Conservation (phyloP, 139 green algal genomes). For the Diplosphaera chodatii region DNA sequence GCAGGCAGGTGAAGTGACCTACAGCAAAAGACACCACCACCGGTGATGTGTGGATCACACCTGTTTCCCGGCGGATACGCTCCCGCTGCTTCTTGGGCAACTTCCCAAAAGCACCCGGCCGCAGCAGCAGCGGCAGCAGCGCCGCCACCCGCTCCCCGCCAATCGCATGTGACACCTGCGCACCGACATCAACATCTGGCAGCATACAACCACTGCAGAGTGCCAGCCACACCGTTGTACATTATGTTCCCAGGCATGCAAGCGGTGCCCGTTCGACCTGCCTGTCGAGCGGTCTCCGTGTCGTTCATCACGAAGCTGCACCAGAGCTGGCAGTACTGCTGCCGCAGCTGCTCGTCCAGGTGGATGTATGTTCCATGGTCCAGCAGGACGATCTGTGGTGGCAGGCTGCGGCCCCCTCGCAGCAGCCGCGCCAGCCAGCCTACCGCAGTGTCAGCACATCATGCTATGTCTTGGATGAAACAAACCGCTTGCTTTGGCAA, state of each 20-base stretch:
- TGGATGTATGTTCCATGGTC: slow-evolving; percentile 81
- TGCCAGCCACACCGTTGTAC: too few species aligned
- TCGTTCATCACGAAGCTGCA: slow-evolving; percentile 36
- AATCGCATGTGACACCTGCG: not conserved
- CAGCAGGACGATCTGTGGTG: slow-evolving; percentile 76
- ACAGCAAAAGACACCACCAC: too few species aligned
- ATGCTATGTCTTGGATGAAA: too few species aligned
- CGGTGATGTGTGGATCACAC: too few species aligned
- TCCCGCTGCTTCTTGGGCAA: not conserved
- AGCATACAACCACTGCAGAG: too few species aligned
- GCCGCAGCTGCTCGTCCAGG: slow-evolving; percentile 44
- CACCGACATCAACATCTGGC: too few species aligned
- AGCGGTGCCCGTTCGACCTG: too few species aligned
- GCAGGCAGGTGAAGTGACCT: too few species aligned
- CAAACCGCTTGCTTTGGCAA: too few species aligned
- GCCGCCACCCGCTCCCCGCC: slow-evolving; percentile 37
- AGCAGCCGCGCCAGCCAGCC: slow-evolving; percentile 34
- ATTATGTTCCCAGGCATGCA: too few species aligned
- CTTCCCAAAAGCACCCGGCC: slow-evolving; percentile 33
- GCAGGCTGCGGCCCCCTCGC: slow-evolving; percentile 24
- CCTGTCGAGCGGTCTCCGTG: slow-evolving; percentile 5
- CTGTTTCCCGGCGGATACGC: not conserved
- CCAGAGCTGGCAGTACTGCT: slow-evolving; percentile 69
- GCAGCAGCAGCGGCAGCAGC: slow-evolving; percentile 62
- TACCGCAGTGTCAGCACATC: too few species aligned